Conservation (phyloP, 768 basidiomycete species). For the Phanerochaete sordida region DNA sequence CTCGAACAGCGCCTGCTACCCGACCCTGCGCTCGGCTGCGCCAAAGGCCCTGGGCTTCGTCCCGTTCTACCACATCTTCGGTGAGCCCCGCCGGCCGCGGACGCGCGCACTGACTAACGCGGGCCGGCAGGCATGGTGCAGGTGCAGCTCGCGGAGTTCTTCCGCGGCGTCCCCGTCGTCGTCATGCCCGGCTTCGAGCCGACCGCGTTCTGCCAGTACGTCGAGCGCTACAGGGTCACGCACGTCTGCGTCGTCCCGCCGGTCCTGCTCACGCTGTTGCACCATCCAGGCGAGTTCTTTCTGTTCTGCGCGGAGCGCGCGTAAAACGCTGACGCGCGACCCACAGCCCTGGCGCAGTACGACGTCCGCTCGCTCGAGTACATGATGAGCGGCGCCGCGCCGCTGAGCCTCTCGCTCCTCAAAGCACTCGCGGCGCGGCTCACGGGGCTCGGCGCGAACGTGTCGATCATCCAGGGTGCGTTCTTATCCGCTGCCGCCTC, state of each 20-base stretch:
- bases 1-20: conserved; percentile 46
- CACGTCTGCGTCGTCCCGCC: conserved; percentile 70
- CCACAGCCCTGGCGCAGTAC: conserved; percentile 62
- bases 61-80: conserved; percentile 56
- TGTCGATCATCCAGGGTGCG: conserved; percentile 51
- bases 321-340: no score
- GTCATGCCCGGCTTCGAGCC: conserved; percentile 74
- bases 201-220: conserved; percentile 54
- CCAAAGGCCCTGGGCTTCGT: conserved; percentile 63
- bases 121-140: conserved; percentile 49
- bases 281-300: conserved; percentile 65
- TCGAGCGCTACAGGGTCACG: conserved; percentile 64
- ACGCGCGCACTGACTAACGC: conserved; percentile 26
- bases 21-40: conserved; percentile 30
- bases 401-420: conserved; percentile 62
- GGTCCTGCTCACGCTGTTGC: conserved; percentile 68
- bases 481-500: neutral
- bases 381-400: conserved; percentile 77
- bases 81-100: conserved; percentile 47
- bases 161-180: conserved; percentile 45
- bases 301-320: no score
- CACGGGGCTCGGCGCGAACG: conserved; percentile 36
- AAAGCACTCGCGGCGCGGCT: conserved; percentile 41
- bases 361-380: conserved; percentile 56
- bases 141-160: conserved; percentile 56